Evolutionary conservation across 176 grass and related monocot species (phyloP).

Genomic region (Triticum turgidum): DNA sequence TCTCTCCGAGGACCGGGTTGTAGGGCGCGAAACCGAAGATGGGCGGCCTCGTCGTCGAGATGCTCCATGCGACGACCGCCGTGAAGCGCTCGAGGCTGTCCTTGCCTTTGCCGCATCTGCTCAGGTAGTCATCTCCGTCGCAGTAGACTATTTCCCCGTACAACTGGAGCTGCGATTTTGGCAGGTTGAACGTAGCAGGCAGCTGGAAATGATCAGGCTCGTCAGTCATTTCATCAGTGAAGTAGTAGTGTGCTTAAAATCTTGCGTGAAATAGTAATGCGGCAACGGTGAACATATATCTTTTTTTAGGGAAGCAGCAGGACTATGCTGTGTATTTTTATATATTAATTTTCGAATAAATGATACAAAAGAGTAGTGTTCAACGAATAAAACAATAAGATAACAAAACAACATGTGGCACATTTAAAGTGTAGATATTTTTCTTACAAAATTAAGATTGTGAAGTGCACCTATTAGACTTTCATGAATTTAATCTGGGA

Average conservation of each 20-base stretch:
- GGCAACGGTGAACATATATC: too few relatives aligned
- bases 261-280: neutral
- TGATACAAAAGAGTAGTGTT: too few relatives aligned
- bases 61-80: slow-evolving; percentile 78
- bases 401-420: too few relatives aligned
- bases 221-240: neutral
- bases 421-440: too few relatives aligned
- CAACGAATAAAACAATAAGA: too few relatives aligned
- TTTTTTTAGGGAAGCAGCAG: too few relatives aligned
- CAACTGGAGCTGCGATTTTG: slow-evolving; percentile 91
- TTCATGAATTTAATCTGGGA: neutral
- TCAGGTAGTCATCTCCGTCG: slow-evolving; percentile 52
- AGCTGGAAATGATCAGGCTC: slow-evolving; percentile 44
- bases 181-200: slow-evolving; percentile 93
- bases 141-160: slow-evolving; percentile 91
- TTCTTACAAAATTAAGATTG: too few relatives aligned
- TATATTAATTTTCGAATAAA: too few relatives aligned
- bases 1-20: slow-evolving; percentile 94
- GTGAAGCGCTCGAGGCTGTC: slow-evolving; percentile 59
- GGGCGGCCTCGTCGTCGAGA: slow-evolving; percentile 79
- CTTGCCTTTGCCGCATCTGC: slow-evolving; percentile 36
- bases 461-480: too few relatives aligned
- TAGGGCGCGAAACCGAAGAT: slow-evolving; percentile 92
- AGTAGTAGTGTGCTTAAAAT: neutral
- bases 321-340: too few relatives aligned